Evolutionary conservation across 2,329 filamentous ascomycete species (phyloP), one percentile per base, ranked within the genome.

Genomic region (Aspergillus versicolor): DNA sequence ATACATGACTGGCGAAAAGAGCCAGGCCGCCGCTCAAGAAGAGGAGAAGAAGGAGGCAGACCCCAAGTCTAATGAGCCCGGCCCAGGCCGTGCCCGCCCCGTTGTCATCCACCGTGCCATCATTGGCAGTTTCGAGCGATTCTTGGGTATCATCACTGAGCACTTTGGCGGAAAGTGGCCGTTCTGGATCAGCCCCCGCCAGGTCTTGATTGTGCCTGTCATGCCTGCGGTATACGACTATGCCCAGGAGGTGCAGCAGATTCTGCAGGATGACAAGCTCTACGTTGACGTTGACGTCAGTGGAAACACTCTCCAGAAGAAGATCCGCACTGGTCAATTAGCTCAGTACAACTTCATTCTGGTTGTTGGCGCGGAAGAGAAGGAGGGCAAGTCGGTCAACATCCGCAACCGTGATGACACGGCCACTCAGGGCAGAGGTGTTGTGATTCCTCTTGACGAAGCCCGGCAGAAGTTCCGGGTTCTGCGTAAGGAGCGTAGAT

Each of bases 1-100:
- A 73, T 95, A 92, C 73, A 87, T 90, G 79, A 91, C 89, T 9
- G 86, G 88, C 40, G 88, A 92, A 69, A 75, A 79, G 68, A 57
- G 62, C 60, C 73, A 73, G 54, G 61, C 63, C 41, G 61, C 63
- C 41, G 59, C 86, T 34, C 53, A 61, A 52, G 71, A 73, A 49
- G 63, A 64, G 37, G 56, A 58, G 17, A 58, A 60, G 38, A 73
- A 77, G 65, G 73, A 79, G 62, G 71, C 70, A 6, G 76, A 81
- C 56, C 46, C 60, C 62, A 79, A 73, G 61, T 56, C 73, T 40
- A 64, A 67, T 42, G 73, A 70, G 12, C 68, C 69, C 5, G 70
- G 68, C 11, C 61, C 71, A 32, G 78, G 78, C 24, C 77, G 76
- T 65, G 78, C 79, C 56, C 76, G 79, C 21, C 79, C 79, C 0